Conservation (phyloP, 2,329 filamentous ascomycete species). For the Tolypocladium ovalisporum region DNA sequence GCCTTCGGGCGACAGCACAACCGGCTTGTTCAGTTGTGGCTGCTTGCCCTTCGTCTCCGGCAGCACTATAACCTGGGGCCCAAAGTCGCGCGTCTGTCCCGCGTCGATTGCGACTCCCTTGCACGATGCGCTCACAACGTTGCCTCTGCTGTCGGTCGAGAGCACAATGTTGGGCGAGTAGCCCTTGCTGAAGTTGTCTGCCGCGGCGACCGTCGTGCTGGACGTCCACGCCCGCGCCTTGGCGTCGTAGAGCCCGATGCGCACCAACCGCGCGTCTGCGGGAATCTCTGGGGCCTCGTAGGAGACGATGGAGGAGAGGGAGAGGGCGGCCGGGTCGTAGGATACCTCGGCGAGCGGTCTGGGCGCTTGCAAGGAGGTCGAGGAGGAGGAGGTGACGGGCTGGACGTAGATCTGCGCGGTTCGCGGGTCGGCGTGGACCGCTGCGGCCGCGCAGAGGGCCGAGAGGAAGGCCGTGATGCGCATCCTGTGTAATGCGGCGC, state of each 20-base stretch:
- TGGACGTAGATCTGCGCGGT: slow-evolving; percentile 45
- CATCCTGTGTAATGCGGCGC: slow-evolving; percentile 20
- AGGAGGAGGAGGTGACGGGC: slow-evolving; percentile 26
- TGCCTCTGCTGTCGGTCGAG: slow-evolving; percentile 32
- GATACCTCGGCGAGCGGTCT: slow-evolving; percentile 43
- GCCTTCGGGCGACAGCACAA: slow-evolving; percentile 50
- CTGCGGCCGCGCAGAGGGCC: slow-evolving; percentile 29
- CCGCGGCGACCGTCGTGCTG: slow-evolving; percentile 43
- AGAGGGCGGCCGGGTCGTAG: slow-evolving; percentile 36
- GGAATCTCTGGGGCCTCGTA: slow-evolving; percentile 47
- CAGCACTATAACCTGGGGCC: slow-evolving; percentile 44
- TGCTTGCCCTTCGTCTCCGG: slow-evolving; percentile 37
- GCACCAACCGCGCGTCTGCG: slow-evolving; percentile 35
- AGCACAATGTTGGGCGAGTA: slow-evolving; percentile 47
- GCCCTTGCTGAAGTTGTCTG: slow-evolving; percentile 49
- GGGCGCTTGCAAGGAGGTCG: slow-evolving; percentile 14
- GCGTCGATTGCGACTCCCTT: slow-evolving; percentile 52
- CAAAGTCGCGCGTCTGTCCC: slow-evolving; percentile 54
- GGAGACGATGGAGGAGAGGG: slow-evolving; percentile 34
- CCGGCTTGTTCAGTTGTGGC: slow-evolving; percentile 51
- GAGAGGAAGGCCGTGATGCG: slow-evolving; percentile 27
- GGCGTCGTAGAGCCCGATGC: slow-evolving; percentile 46
- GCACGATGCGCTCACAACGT: slow-evolving; percentile 37
- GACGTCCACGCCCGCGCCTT: slow-evolving; percentile 36
- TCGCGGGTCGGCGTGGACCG: slow-evolving; percentile 28